Percentiles rank a stretch among this genome's conserved stretches.
phyloP scores from a whole-genome alignment of 2,329 filamentous ascomycete species.

The Aureobasidium vineae region DNA sequence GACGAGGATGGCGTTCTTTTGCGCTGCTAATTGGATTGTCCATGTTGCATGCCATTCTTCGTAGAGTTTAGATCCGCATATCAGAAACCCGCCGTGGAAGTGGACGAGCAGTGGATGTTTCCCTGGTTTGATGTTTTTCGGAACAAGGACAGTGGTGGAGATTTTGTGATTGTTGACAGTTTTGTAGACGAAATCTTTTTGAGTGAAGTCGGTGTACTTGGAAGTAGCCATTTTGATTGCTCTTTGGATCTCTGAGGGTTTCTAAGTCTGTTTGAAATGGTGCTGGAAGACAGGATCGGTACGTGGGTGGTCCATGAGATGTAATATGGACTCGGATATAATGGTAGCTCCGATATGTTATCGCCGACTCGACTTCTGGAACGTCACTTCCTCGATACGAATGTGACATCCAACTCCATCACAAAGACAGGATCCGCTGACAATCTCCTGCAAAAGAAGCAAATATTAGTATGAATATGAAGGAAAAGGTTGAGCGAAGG shows the following conservation, averaged over 20 bases:
- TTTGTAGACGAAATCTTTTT: slow-evolving; percentile 46
- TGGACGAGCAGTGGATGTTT: slow-evolving; percentile 44
- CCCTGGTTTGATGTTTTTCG: slow-evolving; percentile 39
- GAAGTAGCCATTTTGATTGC: slow-evolving; percentile 6
- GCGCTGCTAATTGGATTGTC: slow-evolving; percentile 43
- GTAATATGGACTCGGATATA: not conserved
- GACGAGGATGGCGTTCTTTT: slow-evolving; percentile 48
- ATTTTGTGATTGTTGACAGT: slow-evolving; percentile 42
- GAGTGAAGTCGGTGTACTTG: slow-evolving; percentile 42
- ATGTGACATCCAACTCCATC: not conserved
- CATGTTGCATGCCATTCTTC: slow-evolving; percentile 29
- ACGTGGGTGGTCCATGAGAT: not conserved
- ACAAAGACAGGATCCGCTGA: not conserved
- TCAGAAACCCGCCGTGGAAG: slow-evolving; percentile 48
- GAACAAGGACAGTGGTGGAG: slow-evolving; percentile 42
- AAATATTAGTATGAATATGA: too few relatives aligned
- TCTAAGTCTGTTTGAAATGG: not conserved
- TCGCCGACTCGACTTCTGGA: not conserved
- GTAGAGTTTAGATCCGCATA: slow-evolving; percentile 33
- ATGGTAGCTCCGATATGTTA: not conserved
- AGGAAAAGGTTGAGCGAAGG: too few relatives aligned
- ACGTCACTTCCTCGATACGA: not conserved
- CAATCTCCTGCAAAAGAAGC: not conserved
- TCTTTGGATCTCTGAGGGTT: too few relatives aligned
- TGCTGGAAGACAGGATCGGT: not conserved